Evolutionary conservation across 2,329 filamentous ascomycete genomes (phyloP).

Genomic region (Mariannaea sp.): DNA sequence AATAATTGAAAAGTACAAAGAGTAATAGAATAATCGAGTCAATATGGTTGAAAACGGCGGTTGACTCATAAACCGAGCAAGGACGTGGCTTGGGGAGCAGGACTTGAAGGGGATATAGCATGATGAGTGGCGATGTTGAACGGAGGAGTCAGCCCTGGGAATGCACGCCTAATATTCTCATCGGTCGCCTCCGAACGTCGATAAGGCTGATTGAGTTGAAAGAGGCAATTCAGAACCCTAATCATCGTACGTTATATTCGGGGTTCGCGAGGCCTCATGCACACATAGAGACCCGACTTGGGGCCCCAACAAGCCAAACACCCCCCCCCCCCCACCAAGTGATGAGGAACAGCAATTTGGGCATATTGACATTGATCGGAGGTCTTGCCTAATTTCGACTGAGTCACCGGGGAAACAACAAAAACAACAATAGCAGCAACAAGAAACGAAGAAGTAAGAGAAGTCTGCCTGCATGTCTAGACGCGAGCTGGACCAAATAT

Average conservation of each 20-base stretch:
- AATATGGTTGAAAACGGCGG: neutral
- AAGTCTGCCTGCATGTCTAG: conserved; percentile 5
- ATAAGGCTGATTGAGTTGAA: neutral
- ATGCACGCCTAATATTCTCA: neutral
- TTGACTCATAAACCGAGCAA: too few species aligned
- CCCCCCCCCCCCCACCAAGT: too few species aligned
- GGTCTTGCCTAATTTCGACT: too few species aligned
- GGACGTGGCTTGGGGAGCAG: neutral
- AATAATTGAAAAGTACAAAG: neutral
- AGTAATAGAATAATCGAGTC: neutral
- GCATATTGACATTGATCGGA: too few species aligned
- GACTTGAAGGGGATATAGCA: neutral
- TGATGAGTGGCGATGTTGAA: neutral
- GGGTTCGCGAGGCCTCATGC: conserved; percentile 5
- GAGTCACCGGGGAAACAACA: too few species aligned
- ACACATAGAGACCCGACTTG: neutral
- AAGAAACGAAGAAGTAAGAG: too few species aligned
- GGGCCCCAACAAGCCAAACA: too few species aligned
- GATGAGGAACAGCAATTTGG: neutral
- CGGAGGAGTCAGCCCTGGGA: neutral
- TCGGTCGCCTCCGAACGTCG: conserved; percentile 5
- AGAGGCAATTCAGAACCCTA: neutral
- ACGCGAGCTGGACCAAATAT: conserved; percentile 9
- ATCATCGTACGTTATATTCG: conserved; percentile 9
- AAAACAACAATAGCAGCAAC: too few species aligned